These are phyloP conservation scores for Zymoseptoria ardabiliae DNA, from an alignment of 2,329 filamentous ascomycete genomes.

Conservation along the genomic window DNA sequence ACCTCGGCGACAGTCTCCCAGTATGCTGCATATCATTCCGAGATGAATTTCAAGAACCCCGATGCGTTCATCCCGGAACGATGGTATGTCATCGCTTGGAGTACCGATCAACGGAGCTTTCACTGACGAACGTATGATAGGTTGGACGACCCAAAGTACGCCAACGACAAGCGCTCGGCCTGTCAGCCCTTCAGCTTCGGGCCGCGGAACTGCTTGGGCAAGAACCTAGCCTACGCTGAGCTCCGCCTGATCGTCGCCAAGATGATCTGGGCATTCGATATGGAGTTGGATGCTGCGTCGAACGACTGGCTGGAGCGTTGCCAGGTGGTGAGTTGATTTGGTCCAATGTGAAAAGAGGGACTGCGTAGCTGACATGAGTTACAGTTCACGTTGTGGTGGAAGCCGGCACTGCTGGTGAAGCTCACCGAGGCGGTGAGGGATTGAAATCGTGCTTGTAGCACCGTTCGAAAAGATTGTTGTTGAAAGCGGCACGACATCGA, in stretches of 20 bases:
- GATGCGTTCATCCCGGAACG: slow-evolving; percentile 26
- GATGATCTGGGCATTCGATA: slow-evolving; percentile 36
- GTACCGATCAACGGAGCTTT: background rate
- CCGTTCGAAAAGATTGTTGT: background rate
- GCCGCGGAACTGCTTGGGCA: slow-evolving; percentile 23
- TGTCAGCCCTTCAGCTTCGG: slow-evolving; percentile 29
- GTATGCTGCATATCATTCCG: slow-evolving; percentile 18
- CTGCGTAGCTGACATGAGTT: background rate
- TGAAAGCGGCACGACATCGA: background rate
- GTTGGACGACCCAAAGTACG: slow-evolving; percentile 16
- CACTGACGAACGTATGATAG: slow-evolving; percentile 2
- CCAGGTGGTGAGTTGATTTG: slow-evolving; percentile 5
- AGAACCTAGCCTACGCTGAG: slow-evolving; percentile 33
- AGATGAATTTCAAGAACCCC: slow-evolving; percentile 21
- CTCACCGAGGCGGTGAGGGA: slow-evolving; percentile 6
- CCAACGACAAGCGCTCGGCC: slow-evolving; percentile 21
- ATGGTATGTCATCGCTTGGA: slow-evolving; percentile 12
- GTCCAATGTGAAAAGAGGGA: background rate
- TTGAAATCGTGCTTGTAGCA: background rate
- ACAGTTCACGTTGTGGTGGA: slow-evolving; percentile 11
- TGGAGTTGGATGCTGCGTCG: slow-evolving; percentile 24
- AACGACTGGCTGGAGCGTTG: slow-evolving; percentile 17
- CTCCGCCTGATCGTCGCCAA: slow-evolving; percentile 34
- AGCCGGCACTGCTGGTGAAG: slow-evolving; percentile 8
- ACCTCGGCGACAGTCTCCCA: slow-evolving; percentile 22